Evolutionary conservation across 179 eudicot species (phyloP), one percentile per base, ranked within the genome.

Genomic region (Amaranthus tricolor): DNA sequence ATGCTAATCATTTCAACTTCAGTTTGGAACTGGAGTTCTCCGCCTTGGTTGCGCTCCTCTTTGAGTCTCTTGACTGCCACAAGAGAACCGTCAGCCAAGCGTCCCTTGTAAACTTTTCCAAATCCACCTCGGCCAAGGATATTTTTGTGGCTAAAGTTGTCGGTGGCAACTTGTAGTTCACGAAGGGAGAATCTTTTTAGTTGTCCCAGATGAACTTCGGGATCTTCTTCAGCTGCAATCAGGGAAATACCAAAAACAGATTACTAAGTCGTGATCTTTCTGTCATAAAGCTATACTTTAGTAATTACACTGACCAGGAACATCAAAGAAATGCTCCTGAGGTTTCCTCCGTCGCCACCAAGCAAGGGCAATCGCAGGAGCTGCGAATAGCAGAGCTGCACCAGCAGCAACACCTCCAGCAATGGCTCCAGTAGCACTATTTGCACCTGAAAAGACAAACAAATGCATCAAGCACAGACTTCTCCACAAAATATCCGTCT

Each of bases 61-160:
- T 82, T 82, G 10, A 82, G 82, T 65, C 85, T 82, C 74, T 82
- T 82, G 80, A 82, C 83, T 54, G 85, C 85, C 48, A 82, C 85
- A 24, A 82, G 80, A 69, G 80, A 8, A 45, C 85, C 85, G 69
- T 82, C 85, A 45, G 83, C 83, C 80, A 82, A 62, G 6, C 85
- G 78, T 48, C 85, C 85, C 72, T 82, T 82, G 80, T 82, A 82
- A 64, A 82, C 85, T 73, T 82, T 82, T 67, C 85, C 85, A 79
- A 82, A 82, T 60, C 85, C 85, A 76, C 85, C 85, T 73, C 85
- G 74, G 72, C 85, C 85, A 47, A 82, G 85, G 70, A 82, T 82
- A 57, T 82, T 76, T 79, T 82, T 82, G 70, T 76, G 78, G 83
- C 85, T 77, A 73, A 82, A 82, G 62, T 73, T 79, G 70, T 82